Base-by-base conservation (phyloP, 139 green algal species). In the Trebouxia sp. region DNA sequence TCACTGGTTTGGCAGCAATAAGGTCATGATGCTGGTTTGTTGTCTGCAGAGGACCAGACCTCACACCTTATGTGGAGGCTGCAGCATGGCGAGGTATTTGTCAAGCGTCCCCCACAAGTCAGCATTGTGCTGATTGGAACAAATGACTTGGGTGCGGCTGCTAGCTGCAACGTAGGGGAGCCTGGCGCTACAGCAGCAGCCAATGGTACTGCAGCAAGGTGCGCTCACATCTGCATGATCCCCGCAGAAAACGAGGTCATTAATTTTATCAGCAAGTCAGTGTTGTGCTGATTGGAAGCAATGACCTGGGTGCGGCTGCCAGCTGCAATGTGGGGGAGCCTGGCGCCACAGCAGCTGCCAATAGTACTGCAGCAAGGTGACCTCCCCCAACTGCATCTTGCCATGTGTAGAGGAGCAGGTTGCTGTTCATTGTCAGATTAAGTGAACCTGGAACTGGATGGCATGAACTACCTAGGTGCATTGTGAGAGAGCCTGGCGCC, bases 41-140 rank as follows among this genome's bases (percentile, higher is more conserved):
- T 12, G 14, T 10, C 30, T 76, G 65, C 79, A 72, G 87, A 83
- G 12, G 87, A 90, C 48, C 85, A 87, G 43, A 83, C 79, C 0
- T 76, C 56, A 30, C 82, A 90, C 58, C 51, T 90, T 47, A 51
- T 88, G 75, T 90, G 87, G 87, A 67, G 87, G 20, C 45, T 90
- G 42, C 48, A 50, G 26, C 47, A 90, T 70, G 87, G 87, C 11
- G 70, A 90, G 62, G 15, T 77, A 0, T 78, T 78, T 0, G 2
- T 42, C 9, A 53, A 58, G 35, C 80, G 83, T 22, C 58, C 53
- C 30, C 78, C 82, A 26, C 67, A 79, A 67, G 78, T 82, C 14
- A 51, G n/a, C 2, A 82, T 88, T 7, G 45, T 90, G n/a, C 67
- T 86, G 42, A 90, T 90, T 28, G 86, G 86, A 12, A 90, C 86